Conservation (phyloP, 1,284 basidiomycete genomes). For the Ceratobasidium sp. region DNA sequence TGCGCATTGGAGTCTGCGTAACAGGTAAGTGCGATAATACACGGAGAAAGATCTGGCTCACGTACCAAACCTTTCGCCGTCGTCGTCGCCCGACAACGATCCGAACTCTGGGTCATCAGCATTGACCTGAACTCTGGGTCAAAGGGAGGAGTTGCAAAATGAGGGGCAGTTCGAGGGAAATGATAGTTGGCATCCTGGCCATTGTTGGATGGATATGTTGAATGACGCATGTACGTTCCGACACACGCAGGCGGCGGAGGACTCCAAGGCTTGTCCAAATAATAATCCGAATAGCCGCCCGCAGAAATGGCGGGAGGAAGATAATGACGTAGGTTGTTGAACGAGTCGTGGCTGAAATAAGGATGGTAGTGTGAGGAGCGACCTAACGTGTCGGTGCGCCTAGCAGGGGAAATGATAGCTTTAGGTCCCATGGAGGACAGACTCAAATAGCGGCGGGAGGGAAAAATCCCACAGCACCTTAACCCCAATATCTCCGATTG, state of each 20-base stretch:
- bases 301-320: slow-evolving; percentile 26
- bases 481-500: slow-evolving; percentile 8
- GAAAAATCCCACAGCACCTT: slow-evolving; percentile 5
- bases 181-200: slow-evolving; percentile 30
- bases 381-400: neutral
- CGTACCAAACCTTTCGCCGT: slow-evolving; percentile 19
- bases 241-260: neutral
- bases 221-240: slow-evolving; percentile 1
- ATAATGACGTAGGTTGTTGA: slow-evolving; percentile 32
- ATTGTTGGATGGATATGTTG: slow-evolving; percentile 15
- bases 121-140: neutral
- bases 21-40: neutral
- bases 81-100: slow-evolving; percentile 27
- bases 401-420: slow-evolving; percentile 5
- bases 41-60: neutral
- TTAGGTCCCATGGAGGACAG: slow-evolving; percentile 13
- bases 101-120: slow-evolving; percentile 22
- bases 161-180: slow-evolving; percentile 26
- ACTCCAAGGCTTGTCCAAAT: slow-evolving; percentile 1
- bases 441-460: slow-evolving; percentile 12
- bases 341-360: slow-evolving; percentile 12
- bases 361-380: slow-evolving; percentile 22
- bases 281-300: neutral
- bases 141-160: neutral
- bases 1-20: slow-evolving; percentile 32